These are phyloP conservation scores for Pythium chondricola DNA, from an alignment of 352 stramenopile genomes.

Conservation along the genomic window DNA sequence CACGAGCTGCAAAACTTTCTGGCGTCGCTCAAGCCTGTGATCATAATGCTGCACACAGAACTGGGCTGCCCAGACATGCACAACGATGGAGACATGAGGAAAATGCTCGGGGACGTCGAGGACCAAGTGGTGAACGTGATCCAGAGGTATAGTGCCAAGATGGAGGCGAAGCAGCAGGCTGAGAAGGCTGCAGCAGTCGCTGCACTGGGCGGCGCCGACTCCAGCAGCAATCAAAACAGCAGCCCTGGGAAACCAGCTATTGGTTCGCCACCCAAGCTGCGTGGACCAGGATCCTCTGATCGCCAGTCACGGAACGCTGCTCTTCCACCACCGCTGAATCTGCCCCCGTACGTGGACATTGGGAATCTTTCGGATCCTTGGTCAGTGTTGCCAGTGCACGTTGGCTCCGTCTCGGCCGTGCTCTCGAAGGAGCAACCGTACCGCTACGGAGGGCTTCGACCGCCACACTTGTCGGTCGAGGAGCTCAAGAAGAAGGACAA, in stretches of 20 bases:
- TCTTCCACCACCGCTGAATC: not conserved
- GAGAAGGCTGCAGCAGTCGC: constrained; percentile 5
- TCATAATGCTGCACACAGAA: constrained; percentile 56
- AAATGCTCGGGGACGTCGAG: constrained; percentile 69
- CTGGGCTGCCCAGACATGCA: constrained; percentile 67
- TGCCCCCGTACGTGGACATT: not conserved
- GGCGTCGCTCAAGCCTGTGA: constrained; percentile 49
- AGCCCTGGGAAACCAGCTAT: constrained; percentile 10
- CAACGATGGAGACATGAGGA: constrained; percentile 64
- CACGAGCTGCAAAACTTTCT: constrained; percentile 62
- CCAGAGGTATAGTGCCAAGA: constrained; percentile 63
- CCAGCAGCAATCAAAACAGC: constrained; percentile 14
- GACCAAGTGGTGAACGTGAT: constrained; percentile 62
- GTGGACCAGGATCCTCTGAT: no score
- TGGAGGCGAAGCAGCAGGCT: constrained; percentile 35
- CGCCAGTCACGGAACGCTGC: not conserved
- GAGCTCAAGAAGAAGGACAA: constrained; percentile 83
- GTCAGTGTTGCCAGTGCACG: constrained; percentile 12
- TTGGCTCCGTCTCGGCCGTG: constrained; percentile 25
- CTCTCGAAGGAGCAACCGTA: constrained; percentile 68
- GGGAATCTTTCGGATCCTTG: not conserved
- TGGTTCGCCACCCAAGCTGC: not conserved
- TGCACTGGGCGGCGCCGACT: not conserved
- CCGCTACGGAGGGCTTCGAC: constrained; percentile 52
- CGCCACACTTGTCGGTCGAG: constrained; percentile 65